Evolutionary conservation across 495 filamentous ascomycete genomes (phyloP), one percentile per base, ranked within the genome.

Genomic region (Barbatosphaeria neglecta): DNA sequence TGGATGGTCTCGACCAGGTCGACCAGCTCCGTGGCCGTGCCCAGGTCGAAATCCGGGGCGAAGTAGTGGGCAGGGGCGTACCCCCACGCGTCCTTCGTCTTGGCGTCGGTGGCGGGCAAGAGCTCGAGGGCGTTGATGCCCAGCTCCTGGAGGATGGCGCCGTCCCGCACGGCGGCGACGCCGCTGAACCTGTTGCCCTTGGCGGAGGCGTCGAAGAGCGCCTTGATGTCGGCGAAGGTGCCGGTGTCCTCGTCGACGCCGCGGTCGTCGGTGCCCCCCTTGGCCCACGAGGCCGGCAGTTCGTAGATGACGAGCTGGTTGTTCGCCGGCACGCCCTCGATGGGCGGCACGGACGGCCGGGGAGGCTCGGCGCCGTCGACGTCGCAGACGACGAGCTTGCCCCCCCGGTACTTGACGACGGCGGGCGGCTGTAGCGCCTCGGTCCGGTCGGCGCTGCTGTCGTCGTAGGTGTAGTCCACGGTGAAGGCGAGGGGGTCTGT

Each of bases 261-360:
- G 18, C 27, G 37, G 3, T 27, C 13, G 19, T 50, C 47, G 13
- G 33, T 31, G 13, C 52, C 48, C 1, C 35, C 51, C 25, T 53
- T 60, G 6, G 50, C 52, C 61, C 58, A 64, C 0, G 52, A 59
- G 13, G 55, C 47, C 8, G 61, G 61, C 0, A 64, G 53, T 44
- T 62, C 61, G 45, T 60, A 64, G 40, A 60, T 55, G 16, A 62
- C 55, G 23, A 62, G 33, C 11, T 60, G 50, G 44, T 62, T 62
- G 49, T 64, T 64, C 40, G 52, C 41, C n/a, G 58, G 56, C 6
- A 64, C 49, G 3, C 22, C 25, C 2, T 52, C 48, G n/a, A 52
- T 50, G 20, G 46, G 25, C 1, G 57, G 54, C 8, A 53, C 17
- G 0, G 19, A 10, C 0, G 50, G 40, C 8, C 22, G 28, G 7